Percentiles rank a stretch among this genome's conserved stretches.
Conservation (phyloP, 306 rosid genomes). For the Pyrus communis region DNA sequence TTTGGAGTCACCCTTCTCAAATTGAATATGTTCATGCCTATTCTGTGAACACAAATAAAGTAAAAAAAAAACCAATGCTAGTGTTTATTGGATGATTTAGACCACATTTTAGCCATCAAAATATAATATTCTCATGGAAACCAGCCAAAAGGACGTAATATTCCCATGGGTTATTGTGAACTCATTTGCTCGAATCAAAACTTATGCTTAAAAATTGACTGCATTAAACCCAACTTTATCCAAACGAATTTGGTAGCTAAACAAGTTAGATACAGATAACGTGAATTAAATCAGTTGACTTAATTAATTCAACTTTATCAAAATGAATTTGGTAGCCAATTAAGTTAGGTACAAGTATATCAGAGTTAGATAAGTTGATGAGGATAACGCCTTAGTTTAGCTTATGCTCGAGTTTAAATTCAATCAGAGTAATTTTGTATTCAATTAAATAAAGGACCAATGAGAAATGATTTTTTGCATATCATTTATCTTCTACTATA, state of each 20-base stretch:
- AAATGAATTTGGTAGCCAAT: neutral
- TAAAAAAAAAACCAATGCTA: neutral
- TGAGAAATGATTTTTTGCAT: too few relatives aligned
- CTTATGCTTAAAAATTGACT: neutral
- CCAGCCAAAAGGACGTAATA: neutral
- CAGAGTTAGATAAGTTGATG: too few relatives aligned
- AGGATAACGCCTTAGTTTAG: too few relatives aligned
- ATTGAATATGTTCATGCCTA: neutral
- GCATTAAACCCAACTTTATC: neutral
- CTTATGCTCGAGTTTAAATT: neutral
- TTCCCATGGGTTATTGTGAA: neutral
- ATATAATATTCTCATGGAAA: constrained; percentile 10
- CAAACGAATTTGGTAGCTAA: neutral
- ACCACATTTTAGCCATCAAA: neutral
- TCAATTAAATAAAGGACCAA: neutral
- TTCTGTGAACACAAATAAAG: neutral
- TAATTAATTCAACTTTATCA: too few relatives aligned
- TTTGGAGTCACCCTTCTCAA: neutral
- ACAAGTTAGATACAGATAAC: neutral
- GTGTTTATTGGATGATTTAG: constrained; percentile 1
- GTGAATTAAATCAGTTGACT: neutral
- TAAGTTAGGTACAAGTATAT: too few relatives aligned
- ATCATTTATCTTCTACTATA: too few relatives aligned
- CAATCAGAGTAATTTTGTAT: too few relatives aligned
- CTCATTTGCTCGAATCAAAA: neutral